phyloP scores from a whole-genome alignment of 1,284 basidiomycete species.

The Phaffia rhodozyma region DNA sequence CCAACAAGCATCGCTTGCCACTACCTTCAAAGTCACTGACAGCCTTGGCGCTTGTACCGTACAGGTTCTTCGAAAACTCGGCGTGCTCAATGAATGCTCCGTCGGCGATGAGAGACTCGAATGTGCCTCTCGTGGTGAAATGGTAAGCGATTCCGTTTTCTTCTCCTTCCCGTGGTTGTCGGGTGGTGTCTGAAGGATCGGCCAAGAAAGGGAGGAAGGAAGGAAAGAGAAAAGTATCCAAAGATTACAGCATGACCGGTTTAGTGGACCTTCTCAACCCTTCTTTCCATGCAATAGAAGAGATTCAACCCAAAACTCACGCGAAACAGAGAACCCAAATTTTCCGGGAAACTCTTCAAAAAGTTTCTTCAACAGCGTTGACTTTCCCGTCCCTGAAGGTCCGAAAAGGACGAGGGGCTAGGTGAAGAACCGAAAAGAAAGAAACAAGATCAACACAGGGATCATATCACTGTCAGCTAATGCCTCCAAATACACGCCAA shows the following conservation, averaged over 20 bases:
- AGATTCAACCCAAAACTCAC: conserved; percentile 41
- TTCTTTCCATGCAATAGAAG: background rate
- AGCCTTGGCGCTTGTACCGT: conserved; percentile 76
- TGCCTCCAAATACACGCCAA: too few species aligned
- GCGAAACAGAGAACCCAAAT: conserved; percentile 91
- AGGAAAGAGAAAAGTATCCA: too few species aligned
- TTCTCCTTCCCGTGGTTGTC: conserved; percentile 72
- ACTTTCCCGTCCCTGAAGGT: conserved; percentile 88
- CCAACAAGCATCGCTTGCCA: conserved; percentile 65
- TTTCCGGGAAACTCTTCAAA: conserved; percentile 69
- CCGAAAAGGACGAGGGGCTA: conserved; percentile 64
- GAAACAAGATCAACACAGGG: background rate
- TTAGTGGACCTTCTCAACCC: background rate
- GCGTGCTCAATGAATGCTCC: conserved; percentile 51
- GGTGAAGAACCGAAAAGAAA: background rate
- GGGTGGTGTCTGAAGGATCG: conserved; percentile 66
- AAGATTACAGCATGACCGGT: too few species aligned
- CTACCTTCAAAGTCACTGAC: conserved; percentile 41
- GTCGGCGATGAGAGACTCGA: conserved; percentile 39
- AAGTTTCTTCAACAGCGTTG: conserved; percentile 74
- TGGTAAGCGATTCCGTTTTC: conserved; percentile 54
- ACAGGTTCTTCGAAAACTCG: conserved; percentile 76
- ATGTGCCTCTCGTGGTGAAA: conserved; percentile 43
- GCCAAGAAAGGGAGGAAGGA: background rate
- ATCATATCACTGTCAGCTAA: too few species aligned